These are phyloP conservation scores for Xylaria grammica DNA, from an alignment of 495 filamentous ascomycete species.

Conservation along the genomic window DNA sequence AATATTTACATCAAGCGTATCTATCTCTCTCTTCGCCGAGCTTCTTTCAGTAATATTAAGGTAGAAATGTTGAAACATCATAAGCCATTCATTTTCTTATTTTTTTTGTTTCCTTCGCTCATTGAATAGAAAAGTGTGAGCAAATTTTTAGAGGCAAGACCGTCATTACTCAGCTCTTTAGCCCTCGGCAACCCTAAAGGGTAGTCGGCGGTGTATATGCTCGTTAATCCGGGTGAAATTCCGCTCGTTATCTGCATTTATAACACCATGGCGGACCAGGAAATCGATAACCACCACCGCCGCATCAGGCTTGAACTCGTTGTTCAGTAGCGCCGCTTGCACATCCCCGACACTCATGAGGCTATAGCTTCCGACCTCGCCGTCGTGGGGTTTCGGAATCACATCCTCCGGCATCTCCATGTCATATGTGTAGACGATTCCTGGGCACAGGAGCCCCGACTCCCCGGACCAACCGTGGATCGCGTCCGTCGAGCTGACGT, in stretches of 20 bases:
- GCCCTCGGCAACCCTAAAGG: slow-evolving; percentile 42
- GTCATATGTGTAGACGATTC: slow-evolving; percentile 57
- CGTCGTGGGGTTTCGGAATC: slow-evolving; percentile 51
- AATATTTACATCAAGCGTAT: background rate
- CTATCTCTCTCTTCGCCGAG: background rate
- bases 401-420: slow-evolving; percentile 47
- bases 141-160: background rate
- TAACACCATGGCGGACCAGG: slow-evolving; percentile 59
- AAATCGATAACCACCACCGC: slow-evolving; percentile 58
- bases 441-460: slow-evolving; percentile 47
- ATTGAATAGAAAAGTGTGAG: background rate
- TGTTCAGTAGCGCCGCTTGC: slow-evolving; percentile 41
- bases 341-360: slow-evolving; percentile 56
- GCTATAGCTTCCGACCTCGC: slow-evolving; percentile 58
- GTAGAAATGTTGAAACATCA: background rate
- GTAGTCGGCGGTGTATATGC: slow-evolving; percentile 52
- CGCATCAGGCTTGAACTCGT: slow-evolving; percentile 62
- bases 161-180: background rate
- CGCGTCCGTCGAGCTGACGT: slow-evolving; percentile 41
- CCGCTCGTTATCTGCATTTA: slow-evolving; percentile 55
- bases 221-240: slow-evolving; percentile 55
- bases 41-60: background rate
- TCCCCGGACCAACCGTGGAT: slow-evolving; percentile 58
- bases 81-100: background rate
- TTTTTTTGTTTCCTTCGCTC: background rate